Percentiles rank a stretch among this genome's conserved stretches.
phyloP scores from a whole-genome alignment of 352 stramenopile species.

The Pelagophyceae sp. region DNA sequence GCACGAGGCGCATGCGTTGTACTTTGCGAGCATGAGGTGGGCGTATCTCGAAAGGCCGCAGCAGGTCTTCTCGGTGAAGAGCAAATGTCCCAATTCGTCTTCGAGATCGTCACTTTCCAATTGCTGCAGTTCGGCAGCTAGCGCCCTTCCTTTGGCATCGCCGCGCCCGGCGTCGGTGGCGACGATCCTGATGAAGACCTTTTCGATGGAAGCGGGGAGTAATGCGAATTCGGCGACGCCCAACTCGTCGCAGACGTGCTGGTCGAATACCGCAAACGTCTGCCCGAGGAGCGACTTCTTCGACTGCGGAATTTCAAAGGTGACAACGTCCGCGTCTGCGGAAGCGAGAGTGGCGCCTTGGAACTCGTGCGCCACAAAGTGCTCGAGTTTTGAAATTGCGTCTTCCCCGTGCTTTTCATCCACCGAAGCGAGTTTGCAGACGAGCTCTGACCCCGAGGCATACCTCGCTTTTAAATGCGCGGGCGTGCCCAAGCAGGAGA shows the following conservation, averaged over 20 bases:
- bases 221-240: constrained; percentile 28
- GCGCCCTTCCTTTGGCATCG: background rate
- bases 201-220: constrained; percentile 28
- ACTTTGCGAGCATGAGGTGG: background rate
- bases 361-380: constrained; percentile 24
- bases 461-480: constrained; percentile 45
- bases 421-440: background rate
- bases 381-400: constrained; percentile 13
- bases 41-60: background rate
- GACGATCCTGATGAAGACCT: constrained; percentile 36
- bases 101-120: background rate
- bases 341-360: constrained; percentile 20
- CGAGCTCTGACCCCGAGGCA: constrained; percentile 34
- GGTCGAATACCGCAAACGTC: constrained; percentile 26
- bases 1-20: background rate
- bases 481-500: constrained; percentile 49
- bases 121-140: background rate
- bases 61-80: background rate
- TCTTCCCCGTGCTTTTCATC: background rate
- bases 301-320: background rate
- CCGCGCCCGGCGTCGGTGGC: background rate
- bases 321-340: constrained; percentile 9
- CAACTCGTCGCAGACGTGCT: constrained; percentile 4
- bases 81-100: background rate
- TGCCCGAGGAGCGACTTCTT: background rate